Conservation (phyloP, 208 protist species). For the Leishmania tarentolae region DNA sequence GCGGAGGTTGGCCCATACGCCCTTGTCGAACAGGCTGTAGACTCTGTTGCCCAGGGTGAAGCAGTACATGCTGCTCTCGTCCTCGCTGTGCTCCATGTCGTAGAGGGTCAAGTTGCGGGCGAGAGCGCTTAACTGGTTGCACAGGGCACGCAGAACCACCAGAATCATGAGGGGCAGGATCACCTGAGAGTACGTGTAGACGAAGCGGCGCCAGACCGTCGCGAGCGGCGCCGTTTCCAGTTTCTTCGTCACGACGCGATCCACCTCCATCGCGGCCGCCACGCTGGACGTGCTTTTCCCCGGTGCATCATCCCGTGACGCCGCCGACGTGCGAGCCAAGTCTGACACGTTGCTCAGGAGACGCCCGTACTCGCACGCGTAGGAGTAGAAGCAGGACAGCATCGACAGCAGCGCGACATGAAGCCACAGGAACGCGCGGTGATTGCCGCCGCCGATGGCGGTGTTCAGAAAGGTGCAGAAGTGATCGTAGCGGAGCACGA, state of each 20-base stretch:
- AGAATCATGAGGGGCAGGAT: conserved; percentile 51
- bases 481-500: conserved; percentile 82
- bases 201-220: conserved; percentile 39
- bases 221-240: conserved; percentile 6
- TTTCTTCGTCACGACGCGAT: conserved; percentile 4
- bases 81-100: conserved; percentile 55
- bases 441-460: conserved; percentile 78
- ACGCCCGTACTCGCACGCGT: conserved; percentile 27
- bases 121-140: conserved; percentile 51
- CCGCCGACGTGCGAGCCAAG: neutral
- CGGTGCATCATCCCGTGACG: neutral
- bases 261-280: neutral
- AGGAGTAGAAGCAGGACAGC: conserved; percentile 38
- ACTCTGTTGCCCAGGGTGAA: conserved; percentile 54
- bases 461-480: conserved; percentile 70
- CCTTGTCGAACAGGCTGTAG: conserved; percentile 76
- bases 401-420: conserved; percentile 35
- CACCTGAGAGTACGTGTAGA: conserved; percentile 59
- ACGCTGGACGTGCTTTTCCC: neutral
- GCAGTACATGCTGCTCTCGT: conserved; percentile 69
- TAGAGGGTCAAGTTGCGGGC: conserved; percentile 68
- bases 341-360: conserved; percentile 11
- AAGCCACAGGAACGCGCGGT: conserved; percentile 55
- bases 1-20: conserved; percentile 42
- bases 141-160: conserved; percentile 31